phyloP scores from a whole-genome alignment of 805 yeast species.

The Henningerozyma blattae region DNA sequence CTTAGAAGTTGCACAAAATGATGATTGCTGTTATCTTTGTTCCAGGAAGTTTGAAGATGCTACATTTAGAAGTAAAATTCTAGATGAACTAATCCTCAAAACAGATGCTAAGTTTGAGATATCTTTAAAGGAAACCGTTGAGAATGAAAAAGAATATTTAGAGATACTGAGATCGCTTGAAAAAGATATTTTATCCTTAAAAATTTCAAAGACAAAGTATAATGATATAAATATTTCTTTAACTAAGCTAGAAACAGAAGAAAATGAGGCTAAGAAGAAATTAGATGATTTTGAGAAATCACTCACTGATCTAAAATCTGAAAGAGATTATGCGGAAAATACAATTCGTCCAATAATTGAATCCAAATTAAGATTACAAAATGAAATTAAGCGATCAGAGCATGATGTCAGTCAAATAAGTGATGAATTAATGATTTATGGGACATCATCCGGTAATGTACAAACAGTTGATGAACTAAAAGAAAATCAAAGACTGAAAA shows the following conservation, averaged over 20 bases:
- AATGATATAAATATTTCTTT: background rate
- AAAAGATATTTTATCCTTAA: constrained; percentile 11
- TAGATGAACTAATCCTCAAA: constrained; percentile 21
- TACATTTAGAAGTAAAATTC: constrained; percentile 14
- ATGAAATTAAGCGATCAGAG: constrained; percentile 15
- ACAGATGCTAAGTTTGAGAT: constrained; percentile 24
- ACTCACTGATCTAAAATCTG: constrained; percentile 11
- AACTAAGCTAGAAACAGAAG: constrained; percentile 2
- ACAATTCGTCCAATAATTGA: constrained; percentile 20
- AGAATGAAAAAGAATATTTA: constrained; percentile 23
- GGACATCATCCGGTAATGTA: constrained; percentile 10
- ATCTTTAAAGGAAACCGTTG: constrained; percentile 24
- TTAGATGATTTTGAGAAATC: constrained; percentile 20
- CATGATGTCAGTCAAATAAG: constrained; percentile 12
- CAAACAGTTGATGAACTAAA: constrained; percentile 20
- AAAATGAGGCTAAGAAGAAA: constrained; percentile 4
- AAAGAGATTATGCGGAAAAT: constrained; percentile 11
- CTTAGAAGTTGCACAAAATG: constrained; percentile 42
- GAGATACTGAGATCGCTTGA: constrained; percentile 13
- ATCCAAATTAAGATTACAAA: constrained; percentile 13
- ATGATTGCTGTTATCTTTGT: constrained; percentile 61
- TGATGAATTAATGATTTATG: constrained; percentile 16
- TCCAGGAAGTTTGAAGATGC: constrained; percentile 45
- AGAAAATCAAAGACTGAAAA: constrained; percentile 10
- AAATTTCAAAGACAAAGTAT: constrained; percentile 2